A percentile compares a stretch with the other conserved stretches of the same genome.
phyloP scores from a whole-genome alignment of 495 filamentous ascomycete genomes.

The Aspergillus cristatus region DNA sequence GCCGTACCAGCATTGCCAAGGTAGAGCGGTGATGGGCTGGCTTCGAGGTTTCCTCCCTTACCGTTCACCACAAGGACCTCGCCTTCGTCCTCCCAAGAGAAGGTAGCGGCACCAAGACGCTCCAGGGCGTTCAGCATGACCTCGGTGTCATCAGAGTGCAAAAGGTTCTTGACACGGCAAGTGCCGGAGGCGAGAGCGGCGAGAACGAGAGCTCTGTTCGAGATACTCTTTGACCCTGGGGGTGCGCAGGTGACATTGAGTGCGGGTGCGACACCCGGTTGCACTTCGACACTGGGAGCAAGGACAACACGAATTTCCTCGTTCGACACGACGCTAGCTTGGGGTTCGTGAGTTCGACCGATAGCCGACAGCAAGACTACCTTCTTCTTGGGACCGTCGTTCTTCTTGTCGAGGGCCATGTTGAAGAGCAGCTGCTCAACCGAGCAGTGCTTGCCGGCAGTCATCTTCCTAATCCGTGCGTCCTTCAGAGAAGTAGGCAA shows the following conservation, averaged over 20 bases:
- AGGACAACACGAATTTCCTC: slow-evolving; percentile 75
- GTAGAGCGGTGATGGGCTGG: slow-evolving; percentile 70
- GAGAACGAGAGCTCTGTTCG: slow-evolving; percentile 86
- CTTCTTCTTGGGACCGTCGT: slow-evolving; percentile 90
- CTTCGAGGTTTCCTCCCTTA: slow-evolving; percentile 74
- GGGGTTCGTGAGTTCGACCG: slow-evolving; percentile 75
- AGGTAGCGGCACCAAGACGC: slow-evolving; percentile 78
- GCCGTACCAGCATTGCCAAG: slow-evolving; percentile 96
- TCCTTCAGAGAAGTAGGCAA: slow-evolving; percentile 82
- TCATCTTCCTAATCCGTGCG: slow-evolving; percentile 72
- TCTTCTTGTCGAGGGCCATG: slow-evolving; percentile 99
- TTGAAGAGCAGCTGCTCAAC: slow-evolving; percentile 79
- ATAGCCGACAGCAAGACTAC: slow-evolving; percentile 91
- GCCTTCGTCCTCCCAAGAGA: slow-evolving; percentile 89
- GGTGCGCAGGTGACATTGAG: slow-evolving; percentile 70
- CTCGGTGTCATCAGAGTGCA: slow-evolving; percentile 95
- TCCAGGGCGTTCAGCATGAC: slow-evolving; percentile 89
- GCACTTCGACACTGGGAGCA: slow-evolving; percentile 66
- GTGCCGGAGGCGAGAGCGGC: slow-evolving; percentile 83
- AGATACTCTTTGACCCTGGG: slow-evolving; percentile 96
- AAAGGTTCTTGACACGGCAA: slow-evolving; percentile 80
- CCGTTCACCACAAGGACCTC: slow-evolving; percentile 83
- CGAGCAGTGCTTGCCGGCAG: slow-evolving; percentile 83
- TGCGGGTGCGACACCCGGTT: slow-evolving; percentile 53
- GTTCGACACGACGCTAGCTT: slow-evolving; percentile 82